A percentile compares a stretch with the other conserved stretches of the same genome.
These are phyloP conservation scores for Penicillium olsonii DNA, from an alignment of 2,329 filamentous ascomycete species.

Conservation along the genomic window DNA sequence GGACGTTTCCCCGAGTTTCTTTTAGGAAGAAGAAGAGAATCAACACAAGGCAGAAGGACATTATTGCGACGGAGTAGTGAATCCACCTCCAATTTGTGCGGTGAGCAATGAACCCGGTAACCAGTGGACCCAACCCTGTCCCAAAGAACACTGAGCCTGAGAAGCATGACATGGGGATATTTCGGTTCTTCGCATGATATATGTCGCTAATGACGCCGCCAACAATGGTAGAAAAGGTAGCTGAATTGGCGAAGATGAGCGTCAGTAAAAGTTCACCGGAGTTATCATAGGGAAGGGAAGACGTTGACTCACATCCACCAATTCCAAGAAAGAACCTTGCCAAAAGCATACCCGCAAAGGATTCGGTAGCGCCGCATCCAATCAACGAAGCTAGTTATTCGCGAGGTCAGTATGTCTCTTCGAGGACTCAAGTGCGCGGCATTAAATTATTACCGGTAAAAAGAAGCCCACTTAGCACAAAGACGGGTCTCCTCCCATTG, in stretches of 20 bases:
- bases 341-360: conserved; percentile 72
- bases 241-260: too few relatives aligned
- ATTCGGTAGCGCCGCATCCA: conserved; percentile 69
- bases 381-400: too few relatives aligned
- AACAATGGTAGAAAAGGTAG: conserved; percentile 80
- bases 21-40: conserved; percentile 70
- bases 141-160: conserved; percentile 76
- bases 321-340: conserved; percentile 75
- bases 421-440: too few relatives aligned
- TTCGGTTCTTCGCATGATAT: conserved; percentile 75
- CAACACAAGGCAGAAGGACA: too few relatives aligned
- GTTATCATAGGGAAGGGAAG: too few relatives aligned
- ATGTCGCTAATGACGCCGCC: conserved; percentile 90
- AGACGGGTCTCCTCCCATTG: conserved; percentile 81
- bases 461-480: conserved; percentile 70
- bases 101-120: conserved; percentile 69
- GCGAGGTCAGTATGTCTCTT: too few relatives aligned
- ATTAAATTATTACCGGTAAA: too few relatives aligned
- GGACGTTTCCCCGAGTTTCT: conserved; percentile 78
- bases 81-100: conserved; percentile 78
- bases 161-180: conserved; percentile 88
- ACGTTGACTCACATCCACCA: conserved; percentile 65
- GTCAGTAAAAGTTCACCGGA: too few relatives aligned
- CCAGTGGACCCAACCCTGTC: conserved; percentile 75
- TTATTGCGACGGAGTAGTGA: conserved; percentile 72